Conservation (phyloP, 345 rosid species). For the Pistacia atlantica region DNA sequence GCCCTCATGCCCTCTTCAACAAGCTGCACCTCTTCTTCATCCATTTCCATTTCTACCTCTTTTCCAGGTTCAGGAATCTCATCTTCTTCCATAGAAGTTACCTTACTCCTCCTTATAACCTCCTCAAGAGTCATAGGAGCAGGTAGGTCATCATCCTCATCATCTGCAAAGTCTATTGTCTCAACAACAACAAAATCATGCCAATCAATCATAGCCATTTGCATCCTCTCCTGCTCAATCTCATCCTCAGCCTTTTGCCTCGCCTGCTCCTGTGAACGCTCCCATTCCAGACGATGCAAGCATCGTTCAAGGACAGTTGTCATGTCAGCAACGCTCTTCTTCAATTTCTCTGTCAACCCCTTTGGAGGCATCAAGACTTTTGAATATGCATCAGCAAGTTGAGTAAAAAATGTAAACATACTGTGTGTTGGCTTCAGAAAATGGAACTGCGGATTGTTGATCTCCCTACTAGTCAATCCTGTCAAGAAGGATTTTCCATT, state of each 20-base stretch:
- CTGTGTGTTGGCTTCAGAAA: slow-evolving; percentile 67
- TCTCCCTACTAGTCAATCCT: slow-evolving; percentile 62
- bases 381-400: slow-evolving; percentile 64
- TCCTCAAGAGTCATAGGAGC: slow-evolving; percentile 71
- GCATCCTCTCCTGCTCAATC: slow-evolving; percentile 64
- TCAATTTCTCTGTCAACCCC: slow-evolving; percentile 56
- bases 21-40: slow-evolving; percentile 67
- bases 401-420: slow-evolving; percentile 61
- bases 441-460: slow-evolving; percentile 62
- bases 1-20: slow-evolving; percentile 69
- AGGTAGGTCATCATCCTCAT: slow-evolving; percentile 71
- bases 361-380: slow-evolving; percentile 64
- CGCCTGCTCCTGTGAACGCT: slow-evolving; percentile 68
- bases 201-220: slow-evolving; percentile 78
- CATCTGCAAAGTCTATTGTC: slow-evolving; percentile 65
- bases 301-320: slow-evolving; percentile 61
- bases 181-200: slow-evolving; percentile 70
- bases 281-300: slow-evolving; percentile 68
- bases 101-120: slow-evolving; percentile 62
- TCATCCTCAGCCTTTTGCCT: slow-evolving; percentile 72
- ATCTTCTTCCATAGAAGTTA: slow-evolving; percentile 46
- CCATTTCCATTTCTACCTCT: slow-evolving; percentile 76
- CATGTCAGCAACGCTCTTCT: slow-evolving; percentile 49
- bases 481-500: slow-evolving; percentile 62
- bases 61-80: slow-evolving; percentile 58